Evolutionary conservation across 2,329 filamentous ascomycete genomes (phyloP), one percentile per base, ranked within the genome.

Genomic region (Xylariaceae sp.): DNA sequence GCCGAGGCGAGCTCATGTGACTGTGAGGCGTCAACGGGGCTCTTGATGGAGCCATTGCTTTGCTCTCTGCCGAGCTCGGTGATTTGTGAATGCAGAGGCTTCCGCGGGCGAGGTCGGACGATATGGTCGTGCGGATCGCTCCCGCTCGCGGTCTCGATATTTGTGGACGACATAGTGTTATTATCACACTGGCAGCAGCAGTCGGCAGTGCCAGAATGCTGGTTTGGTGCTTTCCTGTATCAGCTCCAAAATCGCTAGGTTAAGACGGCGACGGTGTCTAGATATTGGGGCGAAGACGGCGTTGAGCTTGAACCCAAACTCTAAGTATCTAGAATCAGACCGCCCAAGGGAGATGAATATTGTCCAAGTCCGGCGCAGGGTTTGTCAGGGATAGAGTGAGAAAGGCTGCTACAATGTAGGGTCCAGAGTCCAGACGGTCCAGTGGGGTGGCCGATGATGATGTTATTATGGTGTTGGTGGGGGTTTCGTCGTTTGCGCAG

Each of bases 41-140:
- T 60, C 38, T 66, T 60, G 39, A 56, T 50, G 8, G 65, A 65
- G 9, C 54, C 56, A 32, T 60, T 62, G 44, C 65, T 67, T 31
- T 65, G 56, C 35, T 67, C 62, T 5, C 66, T 65, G n/a, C 66
- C 57, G 46, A 68, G 56, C 36, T 66, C 64, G 3, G 64, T 60
- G n/a, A 72, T 56, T 50, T 71, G 70, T 2, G 66, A 57, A 40
- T 73, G 70, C 44, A 68, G 59, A 1, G 69, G 66, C 48, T 74
- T 75, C 45, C 68, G 66, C 16, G 70, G 67, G 8, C 73, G 65
- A 12, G 73, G 69, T 5, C 71, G 69, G 38, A 73, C 52, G 37
- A 73, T 60, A 43, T 68, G 59, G 36, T 71, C 70, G 46, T 60
- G 56, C 17, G 9, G 16, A 13, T 31, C 29, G 31, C 55, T 47